These are phyloP conservation scores for Ceratobasidium sp. DNA, from an alignment of 1,284 basidiomycete species.

Conservation along the genomic window DNA sequence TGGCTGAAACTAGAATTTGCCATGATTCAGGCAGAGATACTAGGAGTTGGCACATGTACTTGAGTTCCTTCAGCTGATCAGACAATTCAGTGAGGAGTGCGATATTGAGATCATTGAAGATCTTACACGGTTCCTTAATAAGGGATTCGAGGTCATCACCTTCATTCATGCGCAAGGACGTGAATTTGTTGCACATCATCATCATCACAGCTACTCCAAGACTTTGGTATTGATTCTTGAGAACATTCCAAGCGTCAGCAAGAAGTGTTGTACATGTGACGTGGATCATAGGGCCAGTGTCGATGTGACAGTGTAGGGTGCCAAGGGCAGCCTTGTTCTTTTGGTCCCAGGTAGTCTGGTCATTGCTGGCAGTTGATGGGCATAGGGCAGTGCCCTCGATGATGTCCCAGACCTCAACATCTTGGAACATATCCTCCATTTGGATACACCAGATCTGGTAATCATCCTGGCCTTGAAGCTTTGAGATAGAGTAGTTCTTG, in stretches of 20 bases:
- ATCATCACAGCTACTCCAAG: conserved; percentile 23
- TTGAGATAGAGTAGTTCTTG: conserved; percentile 16
- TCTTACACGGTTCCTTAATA: neutral
- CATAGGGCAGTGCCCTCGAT: neutral
- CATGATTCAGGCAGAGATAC: too few relatives aligned
- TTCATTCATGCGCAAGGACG: conserved; percentile 5
- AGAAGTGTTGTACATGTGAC: neutral
- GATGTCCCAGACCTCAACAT: conserved; percentile 14
- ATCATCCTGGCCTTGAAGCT: conserved; percentile 17
- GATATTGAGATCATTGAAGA: conserved; percentile 23
- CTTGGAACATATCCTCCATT: conserved; percentile 35
- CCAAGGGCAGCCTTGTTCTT: conserved; percentile 8
- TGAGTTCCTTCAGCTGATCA: too few relatives aligned
- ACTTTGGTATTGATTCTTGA: too few relatives aligned
- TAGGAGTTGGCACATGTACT: too few relatives aligned
- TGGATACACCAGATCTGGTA: conserved; percentile 28
- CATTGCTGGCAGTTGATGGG: neutral
- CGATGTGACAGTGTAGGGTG: conserved; percentile 3
- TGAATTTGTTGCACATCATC: conserved; percentile 16
- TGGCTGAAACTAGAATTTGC: conserved; percentile 15
- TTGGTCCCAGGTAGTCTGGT: neutral
- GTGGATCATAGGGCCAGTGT: conserved; percentile 17
- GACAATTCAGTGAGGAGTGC: too few relatives aligned
- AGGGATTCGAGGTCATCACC: conserved; percentile 20
- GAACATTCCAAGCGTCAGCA: too few relatives aligned